Conservation (phyloP, 371 early-diverging fungal species). For the Cokeromyces recurvatus region DNA sequence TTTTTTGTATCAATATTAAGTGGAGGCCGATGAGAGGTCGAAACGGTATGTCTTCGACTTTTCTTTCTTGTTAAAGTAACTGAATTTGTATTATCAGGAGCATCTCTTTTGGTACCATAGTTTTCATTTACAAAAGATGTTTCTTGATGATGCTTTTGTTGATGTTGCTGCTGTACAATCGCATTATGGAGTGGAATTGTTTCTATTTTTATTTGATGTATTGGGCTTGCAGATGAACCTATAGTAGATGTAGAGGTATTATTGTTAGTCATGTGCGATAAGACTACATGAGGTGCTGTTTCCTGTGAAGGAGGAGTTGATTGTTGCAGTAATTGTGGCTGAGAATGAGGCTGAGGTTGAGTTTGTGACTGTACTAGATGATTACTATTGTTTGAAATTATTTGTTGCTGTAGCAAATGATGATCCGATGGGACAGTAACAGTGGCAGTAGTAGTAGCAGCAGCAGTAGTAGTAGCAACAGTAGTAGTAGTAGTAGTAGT, state of each 20-base stretch:
- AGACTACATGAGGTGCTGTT: conserved; percentile 19
- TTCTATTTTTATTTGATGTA: conserved; percentile 17
- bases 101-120: conserved; percentile 1
- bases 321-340: too few species aligned
- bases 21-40: conserved; percentile 14
- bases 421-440: too few species aligned
- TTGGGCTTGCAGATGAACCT: neutral
- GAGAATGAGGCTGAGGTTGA: neutral
- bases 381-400: neutral
- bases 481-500: neutral
- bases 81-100: neutral
- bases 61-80: conserved; percentile 11
- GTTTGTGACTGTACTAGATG: neutral
- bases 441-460: too few species aligned
- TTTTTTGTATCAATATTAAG: conserved; percentile 23
- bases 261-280: conserved; percentile 13
- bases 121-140: conserved; percentile 6
- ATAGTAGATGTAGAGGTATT: conserved; percentile 3
- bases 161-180: conserved; percentile 21
- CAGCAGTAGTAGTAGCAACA: neutral
- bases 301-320: too few species aligned
- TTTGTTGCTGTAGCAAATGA: neutral
- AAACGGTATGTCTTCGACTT: conserved; percentile 22
- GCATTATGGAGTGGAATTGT: conserved; percentile 20
- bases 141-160: conserved; percentile 12